Conservation (phyloP, 148 eudicot species). For the Heliosperma pusillum region DNA sequence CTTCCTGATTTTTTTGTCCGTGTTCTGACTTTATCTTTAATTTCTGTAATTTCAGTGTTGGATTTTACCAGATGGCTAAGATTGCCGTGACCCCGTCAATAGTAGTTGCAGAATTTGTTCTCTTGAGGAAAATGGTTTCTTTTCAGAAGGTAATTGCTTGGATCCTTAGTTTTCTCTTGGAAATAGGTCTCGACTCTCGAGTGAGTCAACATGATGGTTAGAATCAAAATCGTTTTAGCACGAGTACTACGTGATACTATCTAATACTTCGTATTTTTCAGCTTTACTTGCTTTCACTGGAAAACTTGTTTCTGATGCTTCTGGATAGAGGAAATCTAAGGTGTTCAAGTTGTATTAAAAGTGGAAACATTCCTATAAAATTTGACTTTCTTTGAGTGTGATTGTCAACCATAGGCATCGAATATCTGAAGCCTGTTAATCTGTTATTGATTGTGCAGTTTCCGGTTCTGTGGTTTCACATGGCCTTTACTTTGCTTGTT, state of each 20-base stretch:
- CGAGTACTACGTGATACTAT: background rate
- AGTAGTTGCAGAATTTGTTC: slow-evolving; percentile 75
- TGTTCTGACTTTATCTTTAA: slow-evolving; percentile 7
- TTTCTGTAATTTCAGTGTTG: slow-evolving; percentile 53
- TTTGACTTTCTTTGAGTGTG: background rate
- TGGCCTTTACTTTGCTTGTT: background rate
- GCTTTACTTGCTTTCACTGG: background rate
- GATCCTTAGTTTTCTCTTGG: slow-evolving; percentile 8
- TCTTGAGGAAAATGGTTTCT: slow-evolving; percentile 62
- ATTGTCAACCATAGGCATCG: background rate
- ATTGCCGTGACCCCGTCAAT: slow-evolving; percentile 92
- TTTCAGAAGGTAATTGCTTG: slow-evolving; percentile 55
- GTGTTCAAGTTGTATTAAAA: background rate
- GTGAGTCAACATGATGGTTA: background rate
- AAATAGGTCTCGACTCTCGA: background rate
- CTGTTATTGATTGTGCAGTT: background rate
- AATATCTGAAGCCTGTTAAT: no score
- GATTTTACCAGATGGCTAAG: slow-evolving; percentile 99
- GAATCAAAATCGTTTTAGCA: background rate
- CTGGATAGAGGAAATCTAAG: background rate
- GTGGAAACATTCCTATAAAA: background rate
- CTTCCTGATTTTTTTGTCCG: background rate
- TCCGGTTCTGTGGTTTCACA: background rate
- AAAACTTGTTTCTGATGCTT: background rate
- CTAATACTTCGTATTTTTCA: background rate